These are phyloP conservation scores for Coriaria nepalensis DNA, from an alignment of 306 rosid species.

Conservation along the genomic window DNA sequence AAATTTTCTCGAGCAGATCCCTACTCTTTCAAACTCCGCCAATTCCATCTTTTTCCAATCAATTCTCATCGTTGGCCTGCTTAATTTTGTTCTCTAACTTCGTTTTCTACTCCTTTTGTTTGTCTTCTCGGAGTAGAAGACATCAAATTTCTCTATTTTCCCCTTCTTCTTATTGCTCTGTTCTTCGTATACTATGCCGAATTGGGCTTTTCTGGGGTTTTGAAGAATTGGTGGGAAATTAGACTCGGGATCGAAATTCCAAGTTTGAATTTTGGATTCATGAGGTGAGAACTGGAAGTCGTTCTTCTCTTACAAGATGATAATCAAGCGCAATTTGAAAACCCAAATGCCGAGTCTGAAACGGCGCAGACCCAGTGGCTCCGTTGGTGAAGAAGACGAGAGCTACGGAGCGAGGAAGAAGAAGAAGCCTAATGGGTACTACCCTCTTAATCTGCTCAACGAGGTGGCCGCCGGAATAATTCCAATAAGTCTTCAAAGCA, in stretches of 20 bases:
- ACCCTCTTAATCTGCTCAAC: constrained; percentile 73
- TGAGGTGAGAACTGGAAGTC: constrained; percentile 7
- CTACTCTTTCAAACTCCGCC: constrained; percentile 29
- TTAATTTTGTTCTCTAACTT: constrained; percentile 18
- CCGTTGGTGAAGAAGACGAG: constrained; percentile 64
- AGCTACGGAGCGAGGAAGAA: constrained; percentile 50
- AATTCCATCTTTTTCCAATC: constrained; percentile 27
- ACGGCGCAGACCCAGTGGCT: constrained; percentile 57
- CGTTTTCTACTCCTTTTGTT: background rate
- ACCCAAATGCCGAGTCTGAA: constrained; percentile 97
- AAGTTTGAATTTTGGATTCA: constrained; percentile 6
- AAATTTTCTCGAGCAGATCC: constrained; percentile 49
- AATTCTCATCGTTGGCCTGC: constrained; percentile 20
- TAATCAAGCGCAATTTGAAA: constrained; percentile 85
- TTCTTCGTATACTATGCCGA: constrained; percentile 22
- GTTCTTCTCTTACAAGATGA: constrained; percentile 31
- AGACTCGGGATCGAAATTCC: constrained; percentile 21
- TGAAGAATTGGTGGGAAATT: constrained; percentile 15
- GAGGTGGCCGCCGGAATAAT: constrained; percentile 77
- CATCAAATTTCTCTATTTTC: constrained; percentile 5
- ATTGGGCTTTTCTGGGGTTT: constrained; percentile 55
- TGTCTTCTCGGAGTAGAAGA: background rate
- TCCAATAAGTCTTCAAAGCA: constrained; percentile 54
- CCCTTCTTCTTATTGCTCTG: constrained; percentile 50
- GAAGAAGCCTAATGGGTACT: constrained; percentile 59